A percentile compares a stretch with the other conserved stretches of the same genome.
phyloP scores from a whole-genome alignment of 352 stramenopile species.

The Pythium rhizo-oryzae region DNA sequence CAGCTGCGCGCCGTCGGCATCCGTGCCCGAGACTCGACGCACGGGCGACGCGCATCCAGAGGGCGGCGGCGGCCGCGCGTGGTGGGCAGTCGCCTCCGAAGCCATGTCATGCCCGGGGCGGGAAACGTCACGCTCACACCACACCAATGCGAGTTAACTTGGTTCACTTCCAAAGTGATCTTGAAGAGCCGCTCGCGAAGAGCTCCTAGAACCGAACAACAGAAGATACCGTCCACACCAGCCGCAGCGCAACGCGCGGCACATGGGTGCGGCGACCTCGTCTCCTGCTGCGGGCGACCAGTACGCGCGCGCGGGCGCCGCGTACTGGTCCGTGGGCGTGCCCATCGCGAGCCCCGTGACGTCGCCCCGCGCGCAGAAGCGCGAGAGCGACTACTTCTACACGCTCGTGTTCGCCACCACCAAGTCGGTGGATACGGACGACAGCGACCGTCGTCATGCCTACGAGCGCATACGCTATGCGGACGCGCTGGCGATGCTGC shows the following conservation, averaged over 20 bases:
- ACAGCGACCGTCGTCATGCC: background rate
- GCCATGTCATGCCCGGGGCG: constrained; percentile 12
- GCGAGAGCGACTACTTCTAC: constrained; percentile 66
- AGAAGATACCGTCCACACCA: background rate
- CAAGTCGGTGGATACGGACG: background rate
- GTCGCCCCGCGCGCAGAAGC: constrained; percentile 40
- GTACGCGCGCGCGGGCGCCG: background rate
- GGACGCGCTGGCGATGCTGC: constrained; percentile 52
- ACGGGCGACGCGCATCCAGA: constrained; percentile 39
- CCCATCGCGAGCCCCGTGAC: constrained; percentile 43
- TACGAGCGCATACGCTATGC: constrained; percentile 48
- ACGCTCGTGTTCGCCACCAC: constrained; percentile 70
- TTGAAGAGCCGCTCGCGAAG: constrained; percentile 23
- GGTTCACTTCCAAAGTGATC: constrained; percentile 14
- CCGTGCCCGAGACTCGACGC: background rate
- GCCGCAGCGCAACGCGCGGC: background rate
- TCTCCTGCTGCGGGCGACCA: background rate
- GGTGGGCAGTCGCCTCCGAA: constrained; percentile 18
- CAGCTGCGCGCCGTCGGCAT: background rate
- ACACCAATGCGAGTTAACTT: constrained; percentile 8
- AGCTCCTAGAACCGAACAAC: background rate
- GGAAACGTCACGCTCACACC: constrained; percentile 15
- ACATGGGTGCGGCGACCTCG: background rate
- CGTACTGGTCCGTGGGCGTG: constrained; percentile 51
- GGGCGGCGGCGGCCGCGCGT: constrained; percentile 52